Percentiles rank a stretch among this genome's conserved stretches.
These are phyloP conservation scores for Epichloe glyceriae DNA, from an alignment of 2,329 filamentous ascomycete genomes.

Conservation along the genomic window DNA sequence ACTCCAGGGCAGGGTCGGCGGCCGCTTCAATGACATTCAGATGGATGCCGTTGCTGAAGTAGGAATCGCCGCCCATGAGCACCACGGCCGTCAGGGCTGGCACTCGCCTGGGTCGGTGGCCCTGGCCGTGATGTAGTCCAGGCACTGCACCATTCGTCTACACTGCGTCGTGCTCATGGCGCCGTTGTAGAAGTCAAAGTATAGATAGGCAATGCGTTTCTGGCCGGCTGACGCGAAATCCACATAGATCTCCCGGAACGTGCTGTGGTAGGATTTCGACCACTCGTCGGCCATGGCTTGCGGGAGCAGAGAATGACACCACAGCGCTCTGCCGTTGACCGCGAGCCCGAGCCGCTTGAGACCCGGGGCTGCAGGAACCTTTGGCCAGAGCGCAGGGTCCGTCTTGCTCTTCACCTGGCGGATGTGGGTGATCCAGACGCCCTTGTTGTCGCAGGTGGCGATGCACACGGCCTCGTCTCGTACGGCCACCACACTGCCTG, in stretches of 20 bases:
- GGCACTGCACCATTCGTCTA: constrained; percentile 20
- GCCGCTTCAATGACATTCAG: constrained; percentile 30
- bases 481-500: constrained; percentile 20
- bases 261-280: constrained; percentile 14
- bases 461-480: constrained; percentile 24
- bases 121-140: constrained; percentile 21
- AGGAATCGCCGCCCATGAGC: constrained; percentile 23
- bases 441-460: constrained; percentile 24
- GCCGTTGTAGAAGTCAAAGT: constrained; percentile 31
- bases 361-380: constrained; percentile 23
- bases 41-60: constrained; percentile 31
- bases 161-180: constrained; percentile 29
- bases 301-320: constrained; percentile 5
- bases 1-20: constrained; percentile 23
- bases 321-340: constrained; percentile 8
- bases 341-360: constrained; percentile 22
- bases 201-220: constrained; percentile 22
- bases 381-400: constrained; percentile 27
- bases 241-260: constrained; percentile 27
- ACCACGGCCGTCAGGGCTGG: constrained; percentile 23
- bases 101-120: constrained; percentile 6
- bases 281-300: constrained; percentile 14
- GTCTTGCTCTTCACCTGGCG: constrained; percentile 24
- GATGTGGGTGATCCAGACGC: constrained; percentile 28
- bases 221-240: constrained; percentile 17